These are phyloP conservation scores for Apiospora hydei DNA, from an alignment of 2,329 filamentous ascomycete species.

Conservation along the genomic window DNA sequence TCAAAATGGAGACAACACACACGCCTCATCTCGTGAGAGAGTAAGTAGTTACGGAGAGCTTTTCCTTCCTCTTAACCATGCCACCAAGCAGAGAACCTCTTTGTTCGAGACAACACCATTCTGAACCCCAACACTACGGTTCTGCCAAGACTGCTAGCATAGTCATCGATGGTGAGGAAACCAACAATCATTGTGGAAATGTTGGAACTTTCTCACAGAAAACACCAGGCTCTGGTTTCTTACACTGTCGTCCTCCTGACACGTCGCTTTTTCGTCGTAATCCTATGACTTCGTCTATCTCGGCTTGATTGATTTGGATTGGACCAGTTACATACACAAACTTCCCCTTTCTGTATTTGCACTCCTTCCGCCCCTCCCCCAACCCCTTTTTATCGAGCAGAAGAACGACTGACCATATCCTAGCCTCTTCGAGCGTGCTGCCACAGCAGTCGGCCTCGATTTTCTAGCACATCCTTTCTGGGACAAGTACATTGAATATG, in stretches of 20 bases:
- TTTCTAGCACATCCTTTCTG: conserved; percentile 96
- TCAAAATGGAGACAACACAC: conserved; percentile 98
- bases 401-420: conserved; percentile 40
- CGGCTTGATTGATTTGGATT: conserved; percentile 50
- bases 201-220: conserved; percentile 71
- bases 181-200: conserved; percentile 57
- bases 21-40: conserved; percentile 96
- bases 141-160: conserved; percentile 44
- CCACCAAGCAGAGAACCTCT: conserved; percentile 49
- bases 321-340: conserved; percentile 60
- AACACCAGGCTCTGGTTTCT: conserved; percentile 66
- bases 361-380: conserved; percentile 53
- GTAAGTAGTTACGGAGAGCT: conserved; percentile 80
- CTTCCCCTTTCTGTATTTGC: conserved; percentile 68
- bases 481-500: conserved; percentile 99
- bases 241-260: conserved; percentile 47
- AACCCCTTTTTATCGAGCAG: conserved; percentile 36
- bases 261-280: conserved; percentile 51
- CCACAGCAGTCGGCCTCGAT: conserved; percentile 84
- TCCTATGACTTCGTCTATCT: conserved; percentile 42
- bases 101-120: conserved; percentile 34
- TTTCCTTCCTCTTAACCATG: conserved; percentile 73
- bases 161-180: conserved; percentile 72
- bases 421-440: conserved; percentile 92
- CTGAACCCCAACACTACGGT: conserved; percentile 39